Evolutionary conservation across 306 rosid species (phyloP), one percentile per base, ranked within the genome.

Genomic region (Ochetophila trinervis): DNA sequence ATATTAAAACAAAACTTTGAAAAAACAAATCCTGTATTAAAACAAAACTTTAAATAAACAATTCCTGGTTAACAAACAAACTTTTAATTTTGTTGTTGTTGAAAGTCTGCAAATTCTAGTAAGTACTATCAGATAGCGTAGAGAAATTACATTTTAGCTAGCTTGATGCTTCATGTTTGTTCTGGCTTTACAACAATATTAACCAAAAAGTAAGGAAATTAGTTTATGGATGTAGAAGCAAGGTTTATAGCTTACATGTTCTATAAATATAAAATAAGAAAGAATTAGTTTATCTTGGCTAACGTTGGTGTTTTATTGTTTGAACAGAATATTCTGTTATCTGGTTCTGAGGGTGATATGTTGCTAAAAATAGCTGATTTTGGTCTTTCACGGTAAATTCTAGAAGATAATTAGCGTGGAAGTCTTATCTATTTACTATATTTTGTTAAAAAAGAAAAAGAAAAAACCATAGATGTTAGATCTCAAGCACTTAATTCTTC

Each of bases 321-420:
- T 66, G 60, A 65, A 30, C 78, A 87, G 89, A 84, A 79, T 73
- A 87, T 86, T 74, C 75, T 86, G 75, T 77, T 78, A 48, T 75
- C 84, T 40, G 64, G 75, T 73, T 74, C 40, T 19, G 75, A 56
- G 27, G 68, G 15, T 23, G 82, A 79, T 75, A 81, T 65, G 6
- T 77, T 75, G 63, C 63, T 87, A 53, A 84, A 84, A 76, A 72
- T 84, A 64, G 85, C 89, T 34, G 89, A 87, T 78, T 87, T 87
- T 66, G 93, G 93, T 35, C 89, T 87, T 53, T 82, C 93, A 50
- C 82, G 87, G 89, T 84, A 84, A 68, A 63, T 34, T 12, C 47
- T n/a, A 36, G 21, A 32, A 51, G 68, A 55, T n/a, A 67, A 55
- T 13, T 6, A 42, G 22, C 12, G 50, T 16, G 54, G 35, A 45